Evolutionary conservation across 75 land plant genomes (phyloP).

Genomic region (Cunninghamia lanceolata): DNA sequence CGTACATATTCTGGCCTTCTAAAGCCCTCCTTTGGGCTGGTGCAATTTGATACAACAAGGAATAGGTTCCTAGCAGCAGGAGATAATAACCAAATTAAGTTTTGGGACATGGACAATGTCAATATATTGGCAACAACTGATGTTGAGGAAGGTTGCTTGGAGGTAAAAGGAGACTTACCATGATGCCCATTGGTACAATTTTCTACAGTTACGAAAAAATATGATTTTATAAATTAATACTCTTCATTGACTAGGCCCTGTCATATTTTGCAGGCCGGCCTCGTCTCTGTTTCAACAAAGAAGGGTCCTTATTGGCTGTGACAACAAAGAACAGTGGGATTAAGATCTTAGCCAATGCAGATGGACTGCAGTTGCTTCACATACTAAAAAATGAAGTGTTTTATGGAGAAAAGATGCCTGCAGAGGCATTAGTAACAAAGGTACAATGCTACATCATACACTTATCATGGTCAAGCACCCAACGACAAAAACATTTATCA

Average conservation of each 20-base stretch:
- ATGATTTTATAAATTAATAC: no score
- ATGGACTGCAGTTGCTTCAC: slow-evolving; percentile 21
- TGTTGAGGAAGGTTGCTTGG: slow-evolving; percentile 63
- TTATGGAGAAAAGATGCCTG: neutral
- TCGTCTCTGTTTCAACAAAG: slow-evolving; percentile 23
- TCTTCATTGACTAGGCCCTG: no score
- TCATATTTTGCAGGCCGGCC: slow-evolving; percentile 13
- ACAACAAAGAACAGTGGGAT: slow-evolving; percentile 28
- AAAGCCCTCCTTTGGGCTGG: slow-evolving; percentile 52
- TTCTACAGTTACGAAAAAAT: neutral
- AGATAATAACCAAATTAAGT: slow-evolving; percentile 68
- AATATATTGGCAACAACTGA: slow-evolving; percentile 48
- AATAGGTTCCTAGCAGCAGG: slow-evolving; percentile 78
- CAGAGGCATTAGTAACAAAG: neutral
- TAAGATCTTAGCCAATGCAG: slow-evolving; percentile 21
- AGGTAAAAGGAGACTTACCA: slow-evolving; percentile 26
- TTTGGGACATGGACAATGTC: slow-evolving; percentile 80
- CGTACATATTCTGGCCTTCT: slow-evolving; percentile 61
- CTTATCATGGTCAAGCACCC: neutral
- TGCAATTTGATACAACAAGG: slow-evolving; percentile 70
- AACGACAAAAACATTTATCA: neutral
- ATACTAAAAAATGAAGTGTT: neutral
- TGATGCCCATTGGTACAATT: neutral
- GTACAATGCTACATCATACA: neutral
- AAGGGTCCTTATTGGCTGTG: slow-evolving; percentile 26